phyloP scores from a whole-genome alignment of 1,284 basidiomycete species.

The Malassezia caprae region DNA sequence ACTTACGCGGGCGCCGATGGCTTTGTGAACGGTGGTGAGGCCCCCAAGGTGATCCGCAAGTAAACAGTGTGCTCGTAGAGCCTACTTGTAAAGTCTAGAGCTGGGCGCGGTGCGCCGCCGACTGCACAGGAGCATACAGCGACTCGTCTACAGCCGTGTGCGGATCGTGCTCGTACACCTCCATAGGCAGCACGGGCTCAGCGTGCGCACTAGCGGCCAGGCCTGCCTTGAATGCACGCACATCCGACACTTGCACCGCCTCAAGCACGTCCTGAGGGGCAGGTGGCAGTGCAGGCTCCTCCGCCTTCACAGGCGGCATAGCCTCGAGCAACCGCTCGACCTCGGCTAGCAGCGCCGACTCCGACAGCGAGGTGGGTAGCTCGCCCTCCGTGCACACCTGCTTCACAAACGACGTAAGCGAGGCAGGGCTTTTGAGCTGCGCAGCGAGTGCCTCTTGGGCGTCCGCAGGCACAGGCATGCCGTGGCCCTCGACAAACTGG shows the following conservation, averaged over 20 bases:
- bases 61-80: constrained; percentile 1
- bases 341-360: constrained; percentile 53
- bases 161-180: constrained; percentile 23
- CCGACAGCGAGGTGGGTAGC: constrained; percentile 50
- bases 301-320: background rate
- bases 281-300: constrained; percentile 31
- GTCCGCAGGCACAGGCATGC: constrained; percentile 55
- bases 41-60: constrained; percentile 37
- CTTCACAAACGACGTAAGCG: constrained; percentile 31
- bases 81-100: background rate
- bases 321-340: constrained; percentile 50
- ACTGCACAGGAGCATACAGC: background rate
- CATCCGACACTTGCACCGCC: constrained; percentile 58
- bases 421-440: constrained; percentile 51
- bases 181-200: constrained; percentile 45
- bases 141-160: constrained; percentile 1
- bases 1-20: constrained; percentile 44
- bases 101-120: background rate
- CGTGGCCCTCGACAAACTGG: constrained; percentile 54
- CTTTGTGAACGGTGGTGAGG: constrained; percentile 36
- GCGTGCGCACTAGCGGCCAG: constrained; percentile 52
- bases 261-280: constrained; percentile 53
- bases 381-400: constrained; percentile 45
- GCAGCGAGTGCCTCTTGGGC: constrained; percentile 53
- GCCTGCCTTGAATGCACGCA: constrained; percentile 61